Base-by-base conservation (phyloP, 345 rosid species). In the Pelargonium nanum region DNA sequence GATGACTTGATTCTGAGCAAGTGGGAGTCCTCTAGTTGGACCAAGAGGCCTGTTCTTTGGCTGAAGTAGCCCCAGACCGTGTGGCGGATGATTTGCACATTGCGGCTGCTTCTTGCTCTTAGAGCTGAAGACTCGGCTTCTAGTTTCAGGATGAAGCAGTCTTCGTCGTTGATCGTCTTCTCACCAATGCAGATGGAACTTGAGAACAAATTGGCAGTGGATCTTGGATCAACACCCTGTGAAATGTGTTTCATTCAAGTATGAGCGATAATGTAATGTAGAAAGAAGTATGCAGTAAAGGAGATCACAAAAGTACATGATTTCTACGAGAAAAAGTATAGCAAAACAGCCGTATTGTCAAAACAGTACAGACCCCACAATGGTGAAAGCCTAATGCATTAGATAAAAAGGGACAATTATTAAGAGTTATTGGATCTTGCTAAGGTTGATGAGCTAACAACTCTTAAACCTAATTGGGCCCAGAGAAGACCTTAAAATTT, bases 201-300 rank as follows among this genome's bases (percentile, higher is more conserved):
- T 0, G 86, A 67, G 70, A 93, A 93, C 58, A 89, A 25, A 65
- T 80, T 71, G 7, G 99, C 85, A 0, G 92, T 89, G 7, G 89
- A 71, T 58, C 74, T 84, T 19, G 97, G 99, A 77, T 93, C 99
- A 66, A 89, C 83, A 20, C 99, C 99, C 94, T 93, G 86, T 23
- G 26, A 25, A 63, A 51, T 59, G 17, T 26, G 44, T 45, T 19
- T 22, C 24, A 56, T 16, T 58, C 23, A 51, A 28, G 28, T 7
- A 5, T 34, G 0, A 65, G 62, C 12, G n/a, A 22, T 12, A 68
- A 20, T 24, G n/a, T 34, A 20, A 55, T 54, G 25, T 54, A 21
- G 57, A 7, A 54, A 40, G 15, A 40, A 30, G 15, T 28, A 28
- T 28, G 8, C 34, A 3, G 34, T 28, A 28, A 34, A 34, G 6